phyloP scores from a whole-genome alignment of 257 asterid species.

The Leptodermis oblonga region DNA sequence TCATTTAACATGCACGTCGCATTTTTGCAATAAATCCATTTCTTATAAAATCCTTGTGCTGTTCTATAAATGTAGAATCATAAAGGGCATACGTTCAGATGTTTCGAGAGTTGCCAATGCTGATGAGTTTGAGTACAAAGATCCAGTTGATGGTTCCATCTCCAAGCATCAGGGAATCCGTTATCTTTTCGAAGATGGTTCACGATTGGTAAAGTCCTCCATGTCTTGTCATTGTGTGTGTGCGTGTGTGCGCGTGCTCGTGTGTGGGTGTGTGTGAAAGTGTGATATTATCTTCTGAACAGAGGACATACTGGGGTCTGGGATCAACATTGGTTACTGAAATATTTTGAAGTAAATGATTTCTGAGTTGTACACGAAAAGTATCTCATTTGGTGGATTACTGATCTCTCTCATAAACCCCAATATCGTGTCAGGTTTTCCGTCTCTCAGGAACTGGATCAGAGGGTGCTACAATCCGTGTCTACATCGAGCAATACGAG shows the following conservation, averaged over 20 bases:
- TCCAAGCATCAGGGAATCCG: constrained; percentile 97
- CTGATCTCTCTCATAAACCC: background rate
- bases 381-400: background rate
- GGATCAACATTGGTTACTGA: background rate
- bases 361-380: background rate
- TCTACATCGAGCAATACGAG: constrained; percentile 91
- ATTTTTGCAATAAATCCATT: background rate
- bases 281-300: too few relatives aligned
- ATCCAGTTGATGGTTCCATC: constrained; percentile 95
- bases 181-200: constrained; percentile 85
- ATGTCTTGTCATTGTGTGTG: background rate
- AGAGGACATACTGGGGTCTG: background rate
- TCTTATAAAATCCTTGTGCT: constrained; percentile 3
- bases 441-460: constrained; percentile 99
- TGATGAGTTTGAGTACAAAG: constrained; percentile 97
- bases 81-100: constrained; percentile 60
- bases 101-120: constrained; percentile 66
- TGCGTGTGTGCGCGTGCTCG: too few relatives aligned
- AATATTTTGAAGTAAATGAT: background rate
- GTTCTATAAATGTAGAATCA: constrained; percentile 41
- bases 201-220: constrained; percentile 70
- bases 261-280: too few relatives aligned
- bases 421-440: constrained; percentile 57
- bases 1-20: background rate
- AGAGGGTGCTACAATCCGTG: constrained; percentile 96